These are phyloP conservation scores for Syzygium jambos DNA, from an alignment of 345 rosid species.

Conservation along the genomic window DNA sequence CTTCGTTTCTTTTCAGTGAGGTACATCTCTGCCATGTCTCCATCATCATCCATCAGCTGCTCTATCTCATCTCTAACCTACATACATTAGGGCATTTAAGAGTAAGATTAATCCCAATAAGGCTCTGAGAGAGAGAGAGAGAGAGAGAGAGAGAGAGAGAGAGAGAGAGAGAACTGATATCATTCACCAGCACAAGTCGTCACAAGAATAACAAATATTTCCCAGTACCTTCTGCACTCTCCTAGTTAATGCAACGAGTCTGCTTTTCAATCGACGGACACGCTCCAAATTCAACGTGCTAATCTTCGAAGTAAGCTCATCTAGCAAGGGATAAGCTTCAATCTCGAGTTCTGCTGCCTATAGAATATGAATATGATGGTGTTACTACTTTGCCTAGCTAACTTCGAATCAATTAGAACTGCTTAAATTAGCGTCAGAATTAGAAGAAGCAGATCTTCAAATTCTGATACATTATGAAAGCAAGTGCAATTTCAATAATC, in stretches of 20 bases:
- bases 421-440: not conserved
- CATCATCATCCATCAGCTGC: conserved; percentile 99
- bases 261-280: conserved; percentile 88
- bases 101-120: not conserved
- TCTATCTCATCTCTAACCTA: conserved; percentile 98
- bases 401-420: not conserved
- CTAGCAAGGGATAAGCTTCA: conserved; percentile 96
- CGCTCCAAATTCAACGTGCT: conserved; percentile 96
- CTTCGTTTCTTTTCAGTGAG: conserved; percentile 92
- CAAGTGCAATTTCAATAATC: not conserved
- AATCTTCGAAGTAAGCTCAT: conserved; percentile 94
- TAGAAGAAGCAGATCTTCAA: not conserved
- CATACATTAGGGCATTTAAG: conserved; percentile 11
- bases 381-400: not conserved
- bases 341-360: conserved; percentile 98
- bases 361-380: not conserved
- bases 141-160: not conserved
- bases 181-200: not conserved
- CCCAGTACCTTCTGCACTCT: conserved; percentile 85
- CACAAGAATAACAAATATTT: not conserved
- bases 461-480: not conserved
- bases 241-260: conserved; percentile 88
- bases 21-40: conserved; percentile 99
- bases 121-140: not conserved
- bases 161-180: not conserved